Conservation (phyloP, 2,329 filamentous ascomycete species). For the Alternaria postmessia region DNA sequence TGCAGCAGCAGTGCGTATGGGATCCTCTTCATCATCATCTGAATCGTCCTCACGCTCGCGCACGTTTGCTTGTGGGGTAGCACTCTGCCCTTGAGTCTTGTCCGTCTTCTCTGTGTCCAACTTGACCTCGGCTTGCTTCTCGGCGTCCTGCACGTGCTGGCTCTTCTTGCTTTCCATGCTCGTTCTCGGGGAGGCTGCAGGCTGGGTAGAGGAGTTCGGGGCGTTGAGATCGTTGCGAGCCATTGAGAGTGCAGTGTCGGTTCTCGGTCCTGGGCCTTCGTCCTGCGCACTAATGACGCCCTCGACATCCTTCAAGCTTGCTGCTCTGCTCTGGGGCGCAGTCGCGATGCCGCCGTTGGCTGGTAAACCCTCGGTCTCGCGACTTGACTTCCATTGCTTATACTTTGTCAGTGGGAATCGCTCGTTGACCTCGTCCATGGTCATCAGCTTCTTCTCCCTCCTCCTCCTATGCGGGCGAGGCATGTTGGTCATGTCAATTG, state of each 20-base stretch:
- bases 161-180: conserved; percentile 33
- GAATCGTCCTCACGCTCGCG: conserved; percentile 59
- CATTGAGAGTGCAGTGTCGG: conserved; percentile 51
- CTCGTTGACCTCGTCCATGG: conserved; percentile 98
- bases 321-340: conserved; percentile 74
- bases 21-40: conserved; percentile 76
- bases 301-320: conserved; percentile 74
- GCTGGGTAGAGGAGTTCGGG: conserved; percentile 34
- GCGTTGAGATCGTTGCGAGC: conserved; percentile 59
- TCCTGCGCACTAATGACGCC: conserved; percentile 45
- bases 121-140: conserved; percentile 26
- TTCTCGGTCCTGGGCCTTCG: conserved; percentile 43
- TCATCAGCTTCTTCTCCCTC: conserved; percentile 98
- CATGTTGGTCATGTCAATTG: conserved; percentile 86
- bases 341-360: conserved; percentile 81
- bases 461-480: conserved; percentile 84
- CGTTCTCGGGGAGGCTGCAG: conserved; percentile 32
- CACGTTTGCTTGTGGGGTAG: conserved; percentile 26
- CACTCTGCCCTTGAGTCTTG: conserved; percentile 31
- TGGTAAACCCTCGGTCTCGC: conserved; percentile 83
- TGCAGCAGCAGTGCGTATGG: conserved; percentile 82
- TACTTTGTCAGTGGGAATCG: conserved; percentile 97
- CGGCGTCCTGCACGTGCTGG: conserved; percentile 30
- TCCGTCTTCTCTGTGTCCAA: conserved; percentile 34
- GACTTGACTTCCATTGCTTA: conserved; percentile 88